Base-by-base conservation (phyloP, 2,329 filamentous ascomycete genomes). In the Colletotrichum filicis region DNA sequence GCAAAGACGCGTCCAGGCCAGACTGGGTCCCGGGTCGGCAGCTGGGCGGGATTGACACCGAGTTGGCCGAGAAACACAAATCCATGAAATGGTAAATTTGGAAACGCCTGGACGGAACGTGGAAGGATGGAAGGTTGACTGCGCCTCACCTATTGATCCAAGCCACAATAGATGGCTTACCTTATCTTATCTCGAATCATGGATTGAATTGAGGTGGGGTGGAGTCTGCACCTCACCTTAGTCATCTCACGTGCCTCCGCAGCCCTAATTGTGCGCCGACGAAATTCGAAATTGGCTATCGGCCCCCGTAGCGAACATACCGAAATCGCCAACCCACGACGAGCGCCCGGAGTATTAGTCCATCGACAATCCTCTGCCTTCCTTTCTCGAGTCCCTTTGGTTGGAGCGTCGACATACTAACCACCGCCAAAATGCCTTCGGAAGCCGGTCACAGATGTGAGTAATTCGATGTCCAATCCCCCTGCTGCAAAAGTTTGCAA, bases 401-500 rank as follows among this genome's bases (percentile, higher is more conserved):
- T 85, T 82, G 82, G 83, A 85, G 85, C 85, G 84, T 82, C 81
- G 82, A 82, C 42, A 82, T 82, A 81, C 78, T 80, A 80, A 81
- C 85, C 77, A 80, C 84, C 87, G 87, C 87, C 92, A 95, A 91
- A 86, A 97, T 97, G 94, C 91, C 93, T 93, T 92, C 93, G 84
- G 93, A 94, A 91, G 89, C 92, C 85, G 93, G 93, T 88, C 93
- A 95, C 92, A 92, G 94, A 93, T 89, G 94, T 96, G 88, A 94
- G 94, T 94, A 78, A 76, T 74, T 76, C 75, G 57, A 49, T 42
- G 37, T 70, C 61, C 30, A 66, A 64, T 64, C 65, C 42, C 12
- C 55, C 22, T 24, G 32, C 16, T 32, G 64, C 26, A 22, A n/a
- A 16, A 30, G 14, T 69, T 60, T 59, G 63, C 63, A 26, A 24